These are phyloP conservation scores for Candida ascalaphidarum DNA, from an alignment of 805 yeast genomes.

Conservation along the genomic window DNA sequence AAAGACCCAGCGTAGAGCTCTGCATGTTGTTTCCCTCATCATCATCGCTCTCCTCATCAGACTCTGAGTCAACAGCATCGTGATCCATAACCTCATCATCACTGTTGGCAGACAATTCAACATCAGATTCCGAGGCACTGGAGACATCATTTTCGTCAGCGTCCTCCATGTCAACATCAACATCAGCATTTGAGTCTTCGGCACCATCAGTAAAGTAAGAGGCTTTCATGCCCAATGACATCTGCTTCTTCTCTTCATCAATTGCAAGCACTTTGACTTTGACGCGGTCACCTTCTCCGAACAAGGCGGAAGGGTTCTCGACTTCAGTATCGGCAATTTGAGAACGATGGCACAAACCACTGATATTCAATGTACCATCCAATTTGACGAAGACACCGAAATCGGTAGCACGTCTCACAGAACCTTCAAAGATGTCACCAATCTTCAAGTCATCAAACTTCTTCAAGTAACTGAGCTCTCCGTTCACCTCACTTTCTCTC, in stretches of 20 bases:
- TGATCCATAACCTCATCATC: conserved; percentile 17
- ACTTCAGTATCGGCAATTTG: conserved; percentile 67
- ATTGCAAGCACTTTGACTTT: conserved; percentile 70
- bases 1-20: conserved; percentile 43
- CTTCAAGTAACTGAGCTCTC: conserved; percentile 52
- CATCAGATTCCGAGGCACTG: conserved; percentile 26
- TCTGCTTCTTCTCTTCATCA: conserved; percentile 57
- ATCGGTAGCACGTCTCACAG: conserved; percentile 67
- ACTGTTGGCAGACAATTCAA: conserved; percentile 6
- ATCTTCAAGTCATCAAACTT: conserved; percentile 57
- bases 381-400: conserved; percentile 87
- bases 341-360: conserved; percentile 83
- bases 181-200: conserved; percentile 20
- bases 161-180: conserved; percentile 21
- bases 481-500: conserved; percentile 73
- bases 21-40: conserved; percentile 8
- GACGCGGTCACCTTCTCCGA: conserved; percentile 85
- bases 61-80: conserved; percentile 14
- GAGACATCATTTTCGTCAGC: conserved; percentile 23
- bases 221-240: conserved; percentile 91
- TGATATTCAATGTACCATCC: conserved; percentile 62
- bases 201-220: conserved; percentile 57
- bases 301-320: conserved; percentile 53
- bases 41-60: conserved; percentile 17
- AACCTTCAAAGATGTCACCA: conserved; percentile 71